A percentile compares a stretch with the other conserved stretches of the same genome.
Conservation (phyloP, 2,329 filamentous ascomycete genomes). For the Neonectria punicea region DNA sequence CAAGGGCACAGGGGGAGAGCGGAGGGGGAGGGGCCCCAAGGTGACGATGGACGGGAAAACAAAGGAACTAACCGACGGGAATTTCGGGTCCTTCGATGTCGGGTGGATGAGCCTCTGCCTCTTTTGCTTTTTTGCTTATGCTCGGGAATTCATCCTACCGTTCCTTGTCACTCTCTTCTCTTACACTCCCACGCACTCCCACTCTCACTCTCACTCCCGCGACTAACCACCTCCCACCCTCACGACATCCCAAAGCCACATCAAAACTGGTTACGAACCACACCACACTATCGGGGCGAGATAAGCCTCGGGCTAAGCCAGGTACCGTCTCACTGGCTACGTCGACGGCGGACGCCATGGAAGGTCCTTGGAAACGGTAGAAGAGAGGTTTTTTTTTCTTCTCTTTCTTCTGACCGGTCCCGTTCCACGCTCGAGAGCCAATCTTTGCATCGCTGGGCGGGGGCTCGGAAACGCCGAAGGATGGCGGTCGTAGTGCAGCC, state of each 20-base stretch:
- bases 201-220: background rate
- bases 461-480: conserved; percentile 37
- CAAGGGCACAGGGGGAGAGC: conserved; percentile 13
- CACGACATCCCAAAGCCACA: background rate
- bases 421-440: conserved; percentile 9
- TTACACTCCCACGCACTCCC: conserved; percentile 7
- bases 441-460: conserved; percentile 16
- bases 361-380: conserved; percentile 31
- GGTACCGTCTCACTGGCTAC: conserved; percentile 35
- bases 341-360: conserved; percentile 33
- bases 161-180: background rate
- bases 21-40: conserved; percentile 5
- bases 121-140: background rate
- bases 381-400: conserved; percentile 23
- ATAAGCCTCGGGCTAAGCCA: conserved; percentile 38
- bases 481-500: conserved; percentile 30
- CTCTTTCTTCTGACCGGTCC: conserved; percentile 20
- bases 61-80: conserved; percentile 22
- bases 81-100: conserved; percentile 24
- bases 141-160: background rate
- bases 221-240: background rate
- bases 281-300: conserved; percentile 28
- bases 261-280: conserved; percentile 16
- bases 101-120: conserved; percentile 4
- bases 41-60: conserved; percentile 18